phyloP scores from a whole-genome alignment of 1,284 basidiomycete species.

The Trametes polyzona region DNA sequence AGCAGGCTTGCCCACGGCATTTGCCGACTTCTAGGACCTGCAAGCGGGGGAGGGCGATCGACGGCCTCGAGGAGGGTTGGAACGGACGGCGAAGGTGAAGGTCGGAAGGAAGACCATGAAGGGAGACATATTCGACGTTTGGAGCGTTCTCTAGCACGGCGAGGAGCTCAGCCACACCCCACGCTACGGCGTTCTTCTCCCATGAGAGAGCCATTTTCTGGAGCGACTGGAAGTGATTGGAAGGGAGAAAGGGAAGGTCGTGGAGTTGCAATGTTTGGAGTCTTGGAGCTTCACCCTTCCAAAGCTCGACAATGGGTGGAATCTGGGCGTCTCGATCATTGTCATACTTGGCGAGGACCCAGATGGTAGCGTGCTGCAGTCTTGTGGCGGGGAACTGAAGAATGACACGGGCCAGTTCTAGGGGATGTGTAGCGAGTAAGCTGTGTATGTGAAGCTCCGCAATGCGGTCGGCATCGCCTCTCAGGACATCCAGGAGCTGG shows the following conservation, averaged over 20 bases:
- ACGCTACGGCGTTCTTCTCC: not conserved
- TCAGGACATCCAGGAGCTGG: not conserved
- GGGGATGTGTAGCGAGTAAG: not conserved
- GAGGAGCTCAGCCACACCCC: conserved; percentile 11
- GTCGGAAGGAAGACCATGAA: conserved; percentile 16
- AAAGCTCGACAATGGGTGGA: conserved; percentile 6
- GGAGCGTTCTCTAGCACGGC: conserved; percentile 4
- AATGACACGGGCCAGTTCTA: conserved; percentile 4
- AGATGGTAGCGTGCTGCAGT: conserved; percentile 11
- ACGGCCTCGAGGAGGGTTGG: not conserved
- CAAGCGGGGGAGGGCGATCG: conserved; percentile 5
- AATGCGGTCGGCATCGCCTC: not conserved
- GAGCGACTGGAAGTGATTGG: conserved; percentile 10
- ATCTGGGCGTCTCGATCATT: not conserved
- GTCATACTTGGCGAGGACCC: not conserved
- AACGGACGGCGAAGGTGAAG: conserved; percentile 3
- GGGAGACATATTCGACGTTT: not conserved
- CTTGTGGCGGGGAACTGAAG: conserved; percentile 14
- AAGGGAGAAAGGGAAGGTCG: conserved; percentile 20
- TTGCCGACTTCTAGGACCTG: conserved; percentile 12
- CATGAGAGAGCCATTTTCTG: conserved; percentile 8
- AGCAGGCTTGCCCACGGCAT: conserved; percentile 3
- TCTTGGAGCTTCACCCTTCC: conserved; percentile 11
- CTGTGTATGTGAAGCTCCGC: conserved; percentile 14
- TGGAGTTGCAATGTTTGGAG: conserved; percentile 15